phyloP scores from a whole-genome alignment of 2,329 filamentous ascomycete species.

The Leptographium procerum region DNA sequence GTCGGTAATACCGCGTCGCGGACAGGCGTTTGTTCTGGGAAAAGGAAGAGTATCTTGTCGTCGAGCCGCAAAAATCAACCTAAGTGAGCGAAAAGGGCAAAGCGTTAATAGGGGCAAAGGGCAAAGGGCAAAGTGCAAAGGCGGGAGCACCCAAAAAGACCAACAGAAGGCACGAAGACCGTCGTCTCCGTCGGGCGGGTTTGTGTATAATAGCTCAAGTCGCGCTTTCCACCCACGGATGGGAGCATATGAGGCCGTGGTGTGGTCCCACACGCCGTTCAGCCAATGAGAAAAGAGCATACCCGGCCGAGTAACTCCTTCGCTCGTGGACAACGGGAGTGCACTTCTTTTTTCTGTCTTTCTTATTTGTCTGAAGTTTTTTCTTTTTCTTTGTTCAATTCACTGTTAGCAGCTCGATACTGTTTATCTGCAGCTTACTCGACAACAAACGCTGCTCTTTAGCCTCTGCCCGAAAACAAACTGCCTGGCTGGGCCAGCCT shows the following conservation, averaged over 20 bases:
- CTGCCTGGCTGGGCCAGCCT: background rate
- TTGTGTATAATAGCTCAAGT: constrained; percentile 1
- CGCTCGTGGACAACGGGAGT: background rate
- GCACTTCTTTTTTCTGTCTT: background rate
- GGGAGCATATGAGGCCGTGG: background rate
- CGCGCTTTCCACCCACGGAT: constrained; percentile 6
- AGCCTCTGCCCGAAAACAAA: too few relatives aligned
- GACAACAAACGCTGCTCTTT: background rate
- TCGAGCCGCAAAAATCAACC: background rate
- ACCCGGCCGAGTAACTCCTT: background rate
- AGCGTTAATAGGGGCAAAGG: background rate
- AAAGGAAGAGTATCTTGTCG: background rate
- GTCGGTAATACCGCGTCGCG: background rate
- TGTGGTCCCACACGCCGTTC: background rate
- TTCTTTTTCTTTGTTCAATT: background rate
- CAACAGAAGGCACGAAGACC: background rate
- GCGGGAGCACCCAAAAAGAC: background rate
- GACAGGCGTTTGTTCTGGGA: background rate
- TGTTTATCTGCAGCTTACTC: background rate
- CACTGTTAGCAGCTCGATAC: background rate
- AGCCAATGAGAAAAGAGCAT: constrained; percentile 1
- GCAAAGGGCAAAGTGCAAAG: background rate
- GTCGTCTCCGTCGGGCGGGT: background rate
- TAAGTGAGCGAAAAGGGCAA: background rate
- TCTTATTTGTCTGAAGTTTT: background rate